phyloP scores from a whole-genome alignment of 2,329 filamentous ascomycete species.

The Zopfia rhizophila region DNA sequence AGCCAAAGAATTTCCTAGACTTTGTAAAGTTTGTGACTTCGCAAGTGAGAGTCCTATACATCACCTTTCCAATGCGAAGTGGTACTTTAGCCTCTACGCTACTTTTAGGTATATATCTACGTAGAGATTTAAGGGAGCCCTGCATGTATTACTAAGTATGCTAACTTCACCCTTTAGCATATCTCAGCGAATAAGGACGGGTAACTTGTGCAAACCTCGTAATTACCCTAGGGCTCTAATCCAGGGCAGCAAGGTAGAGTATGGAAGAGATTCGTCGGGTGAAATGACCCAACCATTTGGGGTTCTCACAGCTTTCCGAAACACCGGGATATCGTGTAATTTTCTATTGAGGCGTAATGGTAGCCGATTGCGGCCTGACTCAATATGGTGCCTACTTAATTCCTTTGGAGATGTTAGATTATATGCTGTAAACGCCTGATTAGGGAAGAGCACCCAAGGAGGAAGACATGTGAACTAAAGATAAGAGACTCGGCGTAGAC shows the following conservation, averaged over 20 bases:
- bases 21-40: too few relatives aligned
- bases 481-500: slow-evolving; percentile 38
- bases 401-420: slow-evolving; percentile 42
- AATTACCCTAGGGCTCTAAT: slow-evolving; percentile 41
- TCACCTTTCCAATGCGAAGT: too few relatives aligned
- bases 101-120: too few relatives aligned
- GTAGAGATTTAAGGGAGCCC: too few relatives aligned
- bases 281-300: slow-evolving; percentile 30
- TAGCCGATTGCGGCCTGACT: slow-evolving; percentile 43
- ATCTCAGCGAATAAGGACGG: slow-evolving; percentile 44
- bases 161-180: slow-evolving; percentile 38
- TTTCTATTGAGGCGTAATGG: slow-evolving; percentile 42
- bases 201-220: slow-evolving; percentile 42
- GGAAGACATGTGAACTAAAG: slow-evolving; percentile 36
- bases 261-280: slow-evolving; percentile 30
- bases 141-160: too few relatives aligned
- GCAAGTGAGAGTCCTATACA: too few relatives aligned
- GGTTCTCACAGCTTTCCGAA: slow-evolving; percentile 34
- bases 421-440: slow-evolving; percentile 39
- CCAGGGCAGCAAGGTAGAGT: slow-evolving; percentile 26
- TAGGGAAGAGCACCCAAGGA: slow-evolving; percentile 43
- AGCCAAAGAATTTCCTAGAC: too few relatives aligned
- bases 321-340: slow-evolving; percentile 42
- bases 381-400: slow-evolving; percentile 43
- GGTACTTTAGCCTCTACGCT: too few relatives aligned